Evolutionary conservation across 129 eudicot species (phyloP), one percentile per base, ranked within the genome.

Genomic region (Glebionis coronaria): DNA sequence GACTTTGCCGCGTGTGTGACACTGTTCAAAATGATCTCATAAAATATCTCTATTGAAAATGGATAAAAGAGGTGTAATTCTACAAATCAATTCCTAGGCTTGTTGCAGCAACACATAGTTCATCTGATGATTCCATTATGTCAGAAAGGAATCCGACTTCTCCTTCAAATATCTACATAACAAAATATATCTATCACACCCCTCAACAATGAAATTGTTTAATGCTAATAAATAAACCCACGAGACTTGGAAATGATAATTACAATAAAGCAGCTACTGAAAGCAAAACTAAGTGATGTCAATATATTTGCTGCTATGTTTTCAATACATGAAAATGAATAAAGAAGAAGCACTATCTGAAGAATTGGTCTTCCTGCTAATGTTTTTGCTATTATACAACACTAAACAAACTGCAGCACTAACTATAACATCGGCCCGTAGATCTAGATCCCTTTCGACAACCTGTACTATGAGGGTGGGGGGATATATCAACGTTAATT

Each of bases 91-190:
- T 78, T 65, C 90, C 95, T 40, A 88, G 73, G 81, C 92, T 88
- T 47, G 95, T 83, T 60, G 95, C 94, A 27, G 99, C 99, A 45
- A 88, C 99, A 79, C 89, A 89, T 50, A 94, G 78, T 80, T 82
- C 99, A 70, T 89, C 97, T 63, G 97, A 90, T 75, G 82, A 94
- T 79, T 94, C 99, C 93, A 84, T 87, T 62, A 89, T 70, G 51
- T 85, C 75, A 67, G 84, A 56, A 59, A 89, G 78, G 74, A 86
- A 94, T 65, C 79, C 75, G 61, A 68, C 60, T 72, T 87, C 97
- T 46, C 99, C 99, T 84, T 94, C 99, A 76, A 94, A 94, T 61
- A 94, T 78, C 99, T 94, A 76, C n/a, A 66, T 67, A 61, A 42
- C 4, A n/a, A 69, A 27, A 12, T 9, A 45, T 47, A 47, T 11